Conservation (phyloP, 495 filamentous ascomycete genomes). For the Usnea hakonensis region DNA sequence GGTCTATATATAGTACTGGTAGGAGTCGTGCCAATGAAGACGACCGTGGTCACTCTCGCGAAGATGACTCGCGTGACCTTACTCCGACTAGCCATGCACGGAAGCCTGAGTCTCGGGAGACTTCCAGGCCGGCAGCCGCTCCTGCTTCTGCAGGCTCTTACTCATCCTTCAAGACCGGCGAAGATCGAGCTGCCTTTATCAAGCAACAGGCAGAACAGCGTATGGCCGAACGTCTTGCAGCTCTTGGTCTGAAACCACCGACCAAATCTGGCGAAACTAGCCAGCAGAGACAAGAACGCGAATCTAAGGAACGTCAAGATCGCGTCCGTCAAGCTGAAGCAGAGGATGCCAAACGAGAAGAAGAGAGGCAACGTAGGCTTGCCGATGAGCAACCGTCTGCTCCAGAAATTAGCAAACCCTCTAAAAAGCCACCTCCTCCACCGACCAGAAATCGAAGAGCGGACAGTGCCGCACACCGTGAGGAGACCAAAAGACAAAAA, state of each 20-base stretch:
- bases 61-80: slow-evolving; percentile 27
- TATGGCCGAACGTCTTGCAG: slow-evolving; percentile 96
- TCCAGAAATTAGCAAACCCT: slow-evolving; percentile 47
- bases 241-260: slow-evolving; percentile 79
- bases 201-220: slow-evolving; percentile 94
- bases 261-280: slow-evolving; percentile 62
- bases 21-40: slow-evolving; percentile 21
- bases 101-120: slow-evolving; percentile 30
- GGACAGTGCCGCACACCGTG: slow-evolving; percentile 50
- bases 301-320: slow-evolving; percentile 78
- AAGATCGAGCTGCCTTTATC: slow-evolving; percentile 91
- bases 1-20: slow-evolving; percentile 14
- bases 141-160: slow-evolving; percentile 46
- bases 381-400: slow-evolving; percentile 71
- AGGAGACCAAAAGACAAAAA: slow-evolving; percentile 44
- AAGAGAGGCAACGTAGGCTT: slow-evolving; percentile 76
- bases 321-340: slow-evolving; percentile 84
- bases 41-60: slow-evolving; percentile 25
- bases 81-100: slow-evolving; percentile 25
- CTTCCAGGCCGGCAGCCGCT: slow-evolving; percentile 35
- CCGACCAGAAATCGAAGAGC: slow-evolving; percentile 66
- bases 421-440: slow-evolving; percentile 70
- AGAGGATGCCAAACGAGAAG: slow-evolving; percentile 85
- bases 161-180: slow-evolving; percentile 75
- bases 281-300: slow-evolving; percentile 77